Conservation (phyloP, 1,139 yeast genomes). For the Barnettozyma hawaiiensis region DNA sequence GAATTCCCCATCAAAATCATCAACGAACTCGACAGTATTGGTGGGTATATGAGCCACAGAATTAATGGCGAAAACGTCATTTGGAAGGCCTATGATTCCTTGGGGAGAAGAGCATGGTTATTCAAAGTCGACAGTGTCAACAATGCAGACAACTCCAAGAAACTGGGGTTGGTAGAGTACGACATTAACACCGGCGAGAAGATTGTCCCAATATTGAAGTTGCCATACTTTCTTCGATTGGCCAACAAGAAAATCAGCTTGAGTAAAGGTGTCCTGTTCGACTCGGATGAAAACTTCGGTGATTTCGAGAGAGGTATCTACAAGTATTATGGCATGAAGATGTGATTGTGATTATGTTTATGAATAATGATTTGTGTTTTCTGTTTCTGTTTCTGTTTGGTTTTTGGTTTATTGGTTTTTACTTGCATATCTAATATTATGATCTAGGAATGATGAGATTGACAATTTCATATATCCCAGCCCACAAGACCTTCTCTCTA, state of each 20-base stretch:
- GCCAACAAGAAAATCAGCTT: constrained; percentile 61
- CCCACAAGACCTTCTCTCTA: too few relatives aligned
- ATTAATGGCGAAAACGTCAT: constrained; percentile 38
- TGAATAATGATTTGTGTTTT: background rate
- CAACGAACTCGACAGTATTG: constrained; percentile 41
- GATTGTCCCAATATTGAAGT: constrained; percentile 47
- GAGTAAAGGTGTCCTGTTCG: constrained; percentile 43
- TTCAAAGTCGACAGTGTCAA: constrained; percentile 42
- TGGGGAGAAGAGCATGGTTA: constrained; percentile 82
- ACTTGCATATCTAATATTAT: too few relatives aligned
- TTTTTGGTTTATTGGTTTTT: background rate
- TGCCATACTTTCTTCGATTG: constrained; percentile 56
- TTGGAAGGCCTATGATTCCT: constrained; percentile 42
- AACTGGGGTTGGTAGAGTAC: constrained; percentile 39
- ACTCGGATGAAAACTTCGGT: constrained; percentile 54
- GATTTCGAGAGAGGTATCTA: constrained; percentile 69
- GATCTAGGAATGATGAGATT: too few relatives aligned
- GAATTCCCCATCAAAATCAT: constrained; percentile 42
- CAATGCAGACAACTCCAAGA: constrained; percentile 30
- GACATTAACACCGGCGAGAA: constrained; percentile 66
- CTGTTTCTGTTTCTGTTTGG: background rate
- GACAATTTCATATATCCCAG: too few relatives aligned
- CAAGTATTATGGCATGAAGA: constrained; percentile 49
- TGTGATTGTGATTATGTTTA: constrained; percentile 24
- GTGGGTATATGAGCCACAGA: constrained; percentile 41